Base-by-base conservation (phyloP, 2,329 filamentous ascomycete species). In the Cladophialophora chaetospira region DNA sequence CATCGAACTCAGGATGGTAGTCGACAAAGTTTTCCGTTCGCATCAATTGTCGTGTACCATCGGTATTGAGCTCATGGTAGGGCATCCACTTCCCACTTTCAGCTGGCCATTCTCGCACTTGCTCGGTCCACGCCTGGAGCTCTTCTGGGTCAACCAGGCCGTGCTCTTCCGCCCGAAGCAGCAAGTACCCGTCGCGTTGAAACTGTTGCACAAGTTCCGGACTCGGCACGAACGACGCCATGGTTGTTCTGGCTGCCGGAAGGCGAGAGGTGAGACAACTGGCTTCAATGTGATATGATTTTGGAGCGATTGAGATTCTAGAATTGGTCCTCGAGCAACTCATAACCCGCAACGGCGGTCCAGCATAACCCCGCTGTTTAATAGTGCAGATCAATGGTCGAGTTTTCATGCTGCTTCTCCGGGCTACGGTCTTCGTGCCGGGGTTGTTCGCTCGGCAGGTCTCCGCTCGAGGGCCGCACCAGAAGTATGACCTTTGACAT, bases 21-120 rank as follows among this genome's bases (percentile, higher is more conserved):
- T 69, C 69, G 21, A 69, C 65, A 55, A 70, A 72, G 28, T 69
- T 70, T 45, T 72, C 69, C 1, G 69, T 72, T 33, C 70, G 62
- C 59, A 71, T 69, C 15, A 72, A 58, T 19, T 71, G 70, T 33
- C 67, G 63, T 36, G 70, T 56, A 6, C 69, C 68, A 6, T 63
- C 62, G 1, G 66, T 59, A 45, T 71, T 72, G 53, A 71, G 66
- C 40, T 72, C 68, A 15, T 69, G 65, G 29, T 70, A 70, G 1
- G 67, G 68, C 66, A 70, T 69, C 68, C 68, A 70, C 56, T 70
- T 70, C 2, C 68, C 68, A 40, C 64, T 67, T n/a, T 66, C 67
- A 13, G 56, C 57, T 13, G 67, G 67, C 68, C 68, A 69, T 36
- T 57, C 53, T 53, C 62, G 54, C 5, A 70, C 64, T 50, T 70